Evolutionary conservation across 2,329 filamentous ascomycete genomes (phyloP), one percentile per base, ranked within the genome.

Genomic region (Cladosporium austrohemisphaericum): DNA sequence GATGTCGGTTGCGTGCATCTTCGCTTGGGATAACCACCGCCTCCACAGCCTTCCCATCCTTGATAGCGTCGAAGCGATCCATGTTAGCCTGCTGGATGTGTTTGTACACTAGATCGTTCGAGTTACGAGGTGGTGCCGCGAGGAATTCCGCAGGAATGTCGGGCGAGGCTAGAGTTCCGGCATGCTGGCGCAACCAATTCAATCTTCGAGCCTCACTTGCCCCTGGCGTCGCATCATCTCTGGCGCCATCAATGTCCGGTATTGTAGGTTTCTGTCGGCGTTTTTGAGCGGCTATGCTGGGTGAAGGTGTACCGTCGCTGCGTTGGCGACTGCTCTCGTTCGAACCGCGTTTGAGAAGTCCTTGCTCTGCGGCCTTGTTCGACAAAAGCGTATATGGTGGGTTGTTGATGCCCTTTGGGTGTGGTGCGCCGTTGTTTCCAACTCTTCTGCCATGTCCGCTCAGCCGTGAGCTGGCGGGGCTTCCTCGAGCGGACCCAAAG

Each of bases 31-130:
- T 37, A 10, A 47, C 41, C 19, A 16, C 23, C 6, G 48, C 33
- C 22, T 51, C 51, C 11, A 46, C 36, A 9, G 31, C 29, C 3
- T 41, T 20, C 22, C 38, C 41, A 20, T 33, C 41, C 23, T 49
- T 36, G n/a, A 46, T 20, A 3, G 51, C 48, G 14, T 53, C 48
- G 32, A 48, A 48, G 13, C 35, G 35, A 20, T 51, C 49, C 41
- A 47, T 51, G 20, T 51, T 51, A 14, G 41, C 43, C 23, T 47
- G 26, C 28, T 43, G 41, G 11, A 51, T 51, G 28, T 51, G 49
- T 32, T 44, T 47, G 49, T 51, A 51, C 9, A 51, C 36, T 6
- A 28, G n/a, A 13, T 51, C 49, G 41, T 47, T 47, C 16, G 44
- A 37, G 25, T 47, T 25, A 25, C 44, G 44, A 18, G 44, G 44